A percentile compares a stretch with the other conserved stretches of the same genome.
Conservation (phyloP, 2,329 filamentous ascomycete species). For the Fusarium pseudonygamai region DNA sequence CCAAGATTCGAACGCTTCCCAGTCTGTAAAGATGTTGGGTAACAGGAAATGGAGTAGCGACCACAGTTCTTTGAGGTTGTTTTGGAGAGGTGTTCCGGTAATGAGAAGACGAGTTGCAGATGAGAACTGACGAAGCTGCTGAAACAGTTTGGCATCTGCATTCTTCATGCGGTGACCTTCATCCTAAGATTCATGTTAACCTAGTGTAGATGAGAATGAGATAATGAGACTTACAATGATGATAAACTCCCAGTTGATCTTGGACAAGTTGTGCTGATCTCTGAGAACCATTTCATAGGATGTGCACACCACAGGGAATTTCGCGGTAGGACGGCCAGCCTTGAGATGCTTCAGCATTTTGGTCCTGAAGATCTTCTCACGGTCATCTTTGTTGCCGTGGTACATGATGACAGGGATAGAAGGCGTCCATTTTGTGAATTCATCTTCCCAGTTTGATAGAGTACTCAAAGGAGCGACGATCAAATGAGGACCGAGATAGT, state of each 20-base stretch:
- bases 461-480: constrained; percentile 93
- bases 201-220: not conserved
- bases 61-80: constrained; percentile 95
- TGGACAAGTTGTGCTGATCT: constrained; percentile 81
- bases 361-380: constrained; percentile 79
- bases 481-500: constrained; percentile 85
- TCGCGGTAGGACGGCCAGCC: constrained; percentile 63
- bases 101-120: constrained; percentile 93
- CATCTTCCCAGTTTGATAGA: constrained; percentile 93
- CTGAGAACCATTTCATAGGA: constrained; percentile 97
- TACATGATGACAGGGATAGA: constrained; percentile 89
- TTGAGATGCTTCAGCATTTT: constrained; percentile 75
- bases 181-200: constrained; percentile 63
- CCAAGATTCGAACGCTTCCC: constrained; percentile 93
- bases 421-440: constrained; percentile 91
- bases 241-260: constrained; percentile 96
- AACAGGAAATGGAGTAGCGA: constrained; percentile 92
- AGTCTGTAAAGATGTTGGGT: constrained; percentile 90
- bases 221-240: constrained; percentile 73
- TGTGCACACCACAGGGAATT: constrained; percentile 92
- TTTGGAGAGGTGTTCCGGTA: constrained; percentile 93
- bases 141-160: constrained; percentile 89
- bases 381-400: constrained; percentile 82
- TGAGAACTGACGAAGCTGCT: constrained; percentile 85
- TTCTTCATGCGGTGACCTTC: constrained; percentile 99